Percentiles rank a stretch among this genome's conserved stretches.
Evolutionary conservation across 2,329 filamentous ascomycete genomes (phyloP).

Genomic region (Ascosphaera aggregata): DNA sequence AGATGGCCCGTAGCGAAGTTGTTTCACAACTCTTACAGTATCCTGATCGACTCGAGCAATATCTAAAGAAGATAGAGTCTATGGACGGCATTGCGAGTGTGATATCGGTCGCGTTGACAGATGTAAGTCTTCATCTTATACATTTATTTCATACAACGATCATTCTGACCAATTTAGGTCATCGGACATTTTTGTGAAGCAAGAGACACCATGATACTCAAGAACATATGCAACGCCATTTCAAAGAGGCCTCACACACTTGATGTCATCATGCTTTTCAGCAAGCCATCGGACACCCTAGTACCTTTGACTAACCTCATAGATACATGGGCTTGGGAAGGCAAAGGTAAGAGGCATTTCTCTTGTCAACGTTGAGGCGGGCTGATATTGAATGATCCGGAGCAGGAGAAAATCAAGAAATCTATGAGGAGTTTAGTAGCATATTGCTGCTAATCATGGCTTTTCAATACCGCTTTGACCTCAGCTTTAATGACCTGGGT

Average conservation of each 20-base stretch:
- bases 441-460: slow-evolving; percentile 34
- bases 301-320: slow-evolving; percentile 33
- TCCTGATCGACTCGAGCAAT: slow-evolving; percentile 46
- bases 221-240: slow-evolving; percentile 34
- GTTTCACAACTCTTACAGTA: slow-evolving; percentile 57
- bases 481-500: slow-evolving; percentile 29
- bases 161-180: neutral
- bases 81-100: slow-evolving; percentile 84
- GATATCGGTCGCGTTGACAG: slow-evolving; percentile 53
- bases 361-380: too few species aligned
- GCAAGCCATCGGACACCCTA: slow-evolving; percentile 31
- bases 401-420: slow-evolving; percentile 34
- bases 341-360: slow-evolving; percentile 9
- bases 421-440: slow-evolving; percentile 42
- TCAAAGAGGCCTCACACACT: slow-evolving; percentile 31
- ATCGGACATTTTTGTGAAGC: slow-evolving; percentile 25
- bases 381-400: neutral
- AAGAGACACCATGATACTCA: slow-evolving; percentile 39
- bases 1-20: slow-evolving; percentile 55
- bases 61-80: slow-evolving; percentile 63
- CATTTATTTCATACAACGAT: neutral
- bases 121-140: slow-evolving; percentile 26
- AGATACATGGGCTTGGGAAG: slow-evolving; percentile 41
- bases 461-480: slow-evolving; percentile 32
- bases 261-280: slow-evolving; percentile 37